A percentile compares a stretch with the other conserved stretches of the same genome.
These are phyloP conservation scores for Ophiocordyceps camponoti-saundersi DNA, from an alignment of 2,329 filamentous ascomycete species.

Conservation along the genomic window DNA sequence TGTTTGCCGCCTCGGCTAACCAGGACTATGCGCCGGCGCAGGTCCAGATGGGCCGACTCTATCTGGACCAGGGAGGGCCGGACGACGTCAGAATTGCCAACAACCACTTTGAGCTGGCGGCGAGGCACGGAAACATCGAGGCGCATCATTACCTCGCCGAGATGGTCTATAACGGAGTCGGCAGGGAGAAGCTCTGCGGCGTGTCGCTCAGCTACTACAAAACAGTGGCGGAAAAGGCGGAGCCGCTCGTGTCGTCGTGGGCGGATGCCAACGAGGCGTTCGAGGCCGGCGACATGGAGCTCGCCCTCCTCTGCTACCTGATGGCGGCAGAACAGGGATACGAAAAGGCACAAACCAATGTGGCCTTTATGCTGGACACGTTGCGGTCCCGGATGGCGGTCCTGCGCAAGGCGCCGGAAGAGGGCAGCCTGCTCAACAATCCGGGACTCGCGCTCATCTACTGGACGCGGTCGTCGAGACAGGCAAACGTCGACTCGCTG, in stretches of 20 bases:
- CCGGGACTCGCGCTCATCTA: slow-evolving; percentile 62
- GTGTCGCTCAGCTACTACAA: slow-evolving; percentile 73
- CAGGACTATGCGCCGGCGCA: slow-evolving; percentile 68
- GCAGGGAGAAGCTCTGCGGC: slow-evolving; percentile 60
- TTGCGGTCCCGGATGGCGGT: slow-evolving; percentile 31
- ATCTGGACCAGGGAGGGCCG: slow-evolving; percentile 61
- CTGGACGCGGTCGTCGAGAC: slow-evolving; percentile 88
- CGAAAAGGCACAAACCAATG: slow-evolving; percentile 76
- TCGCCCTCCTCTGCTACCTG: slow-evolving; percentile 65
- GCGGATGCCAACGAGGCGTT: slow-evolving; percentile 71
- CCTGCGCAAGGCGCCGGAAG: slow-evolving; percentile 23
- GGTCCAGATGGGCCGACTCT: slow-evolving; percentile 67
- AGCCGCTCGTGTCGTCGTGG: slow-evolving; percentile 61
- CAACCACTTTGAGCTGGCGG: slow-evolving; percentile 76
- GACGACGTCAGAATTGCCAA: slow-evolving; percentile 61
- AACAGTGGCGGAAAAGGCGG: slow-evolving; percentile 55
- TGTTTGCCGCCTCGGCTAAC: slow-evolving; percentile 64
- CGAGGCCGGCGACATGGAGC: slow-evolving; percentile 59
- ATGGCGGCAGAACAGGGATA: slow-evolving; percentile 88
- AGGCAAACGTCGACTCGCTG: slow-evolving; percentile 81
- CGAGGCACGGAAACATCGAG: slow-evolving; percentile 68
- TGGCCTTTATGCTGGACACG: slow-evolving; percentile 72
- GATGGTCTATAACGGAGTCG: slow-evolving; percentile 65
- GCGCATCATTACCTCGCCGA: slow-evolving; percentile 87
- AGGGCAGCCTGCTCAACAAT: slow-evolving; percentile 28